phyloP scores from a whole-genome alignment of 108 stramenopile genomes.

The Fistulifera pelliculosa region DNA sequence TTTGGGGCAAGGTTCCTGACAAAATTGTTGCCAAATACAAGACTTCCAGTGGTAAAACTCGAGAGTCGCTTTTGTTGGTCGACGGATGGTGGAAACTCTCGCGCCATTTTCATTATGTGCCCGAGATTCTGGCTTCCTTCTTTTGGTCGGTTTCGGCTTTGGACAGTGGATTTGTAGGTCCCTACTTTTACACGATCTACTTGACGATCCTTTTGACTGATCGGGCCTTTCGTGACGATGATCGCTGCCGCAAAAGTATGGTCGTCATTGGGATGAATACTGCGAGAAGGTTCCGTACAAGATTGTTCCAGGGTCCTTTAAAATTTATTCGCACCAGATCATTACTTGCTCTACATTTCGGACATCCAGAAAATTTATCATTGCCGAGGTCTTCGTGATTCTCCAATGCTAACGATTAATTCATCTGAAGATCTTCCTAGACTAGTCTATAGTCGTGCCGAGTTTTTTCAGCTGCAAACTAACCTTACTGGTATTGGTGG shows the following conservation, averaged over 20 bases:
- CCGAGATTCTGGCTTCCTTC: slow-evolving; percentile 84
- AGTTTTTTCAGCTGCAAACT: no score
- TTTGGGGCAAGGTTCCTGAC: slow-evolving; percentile 86
- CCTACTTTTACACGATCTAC: slow-evolving; percentile 90
- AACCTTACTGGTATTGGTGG: no score
- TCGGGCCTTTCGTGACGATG: slow-evolving; percentile 93
- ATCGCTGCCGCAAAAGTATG: slow-evolving; percentile 94
- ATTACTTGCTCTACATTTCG: no score
- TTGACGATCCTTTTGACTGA: slow-evolving; percentile 90
- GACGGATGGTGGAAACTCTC: slow-evolving; percentile 85
- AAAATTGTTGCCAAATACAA: slow-evolving; percentile 89
- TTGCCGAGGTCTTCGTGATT: no score
- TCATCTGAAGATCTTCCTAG: no score
- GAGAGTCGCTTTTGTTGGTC: slow-evolving; percentile 72
- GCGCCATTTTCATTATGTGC: slow-evolving; percentile 97
- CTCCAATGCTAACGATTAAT: no score
- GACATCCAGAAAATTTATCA: no score
- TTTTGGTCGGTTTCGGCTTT: slow-evolving; percentile 81
- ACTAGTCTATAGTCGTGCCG: no score
- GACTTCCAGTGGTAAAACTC: slow-evolving; percentile 31
- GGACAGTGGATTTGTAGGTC: slow-evolving; percentile 50
- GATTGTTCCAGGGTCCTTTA: slow-evolving; percentile 59
- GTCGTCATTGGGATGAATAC: slow-evolving; percentile 93
- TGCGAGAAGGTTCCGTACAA: slow-evolving; percentile 82
- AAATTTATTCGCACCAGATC: neutral